These are phyloP conservation scores for Chalciporus chontae DNA, from an alignment of 768 basidiomycete genomes.

Conservation along the genomic window DNA sequence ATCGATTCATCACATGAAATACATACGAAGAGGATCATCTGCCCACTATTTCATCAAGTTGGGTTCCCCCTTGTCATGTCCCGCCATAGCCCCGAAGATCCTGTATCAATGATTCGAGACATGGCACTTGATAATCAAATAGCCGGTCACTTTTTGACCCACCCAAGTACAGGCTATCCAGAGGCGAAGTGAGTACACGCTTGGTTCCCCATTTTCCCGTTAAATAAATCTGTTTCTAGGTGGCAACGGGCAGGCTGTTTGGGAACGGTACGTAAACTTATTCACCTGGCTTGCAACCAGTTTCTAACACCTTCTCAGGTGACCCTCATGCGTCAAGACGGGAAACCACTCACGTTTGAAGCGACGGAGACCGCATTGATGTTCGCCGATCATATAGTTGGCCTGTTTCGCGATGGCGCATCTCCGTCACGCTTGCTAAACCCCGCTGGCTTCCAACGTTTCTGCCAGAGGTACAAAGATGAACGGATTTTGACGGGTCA, in stretches of 20 bases:
- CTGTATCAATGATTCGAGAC: constrained; percentile 18
- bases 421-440: constrained; percentile 13
- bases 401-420: constrained; percentile 24
- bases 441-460: constrained; percentile 23
- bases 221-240: constrained; percentile 4
- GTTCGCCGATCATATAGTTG: constrained; percentile 32
- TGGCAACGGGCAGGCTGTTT: constrained; percentile 25
- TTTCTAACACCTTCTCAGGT: constrained; percentile 12
- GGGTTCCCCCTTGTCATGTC: constrained; percentile 29
- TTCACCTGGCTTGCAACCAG: too few species aligned
- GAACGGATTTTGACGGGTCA: constrained; percentile 11
- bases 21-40: constrained; percentile 20
- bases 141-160: constrained; percentile 28
- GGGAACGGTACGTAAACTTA: constrained; percentile 19
- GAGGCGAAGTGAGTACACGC: constrained; percentile 15
- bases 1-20: constrained; percentile 25
- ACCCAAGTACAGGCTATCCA: constrained; percentile 26
- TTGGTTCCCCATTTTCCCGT: neutral
- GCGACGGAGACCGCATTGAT: constrained; percentile 29
- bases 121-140: constrained; percentile 28
- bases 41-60: constrained; percentile 26
- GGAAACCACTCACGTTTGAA: constrained; percentile 22
- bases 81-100: constrained; percentile 22
- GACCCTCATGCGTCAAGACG: constrained; percentile 25
- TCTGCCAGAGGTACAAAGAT: constrained; percentile 23